Percentiles rank a stretch among this genome's conserved stretches.
Conservation (phyloP, 177 flowering plant genomes). For the Vitis hybrid region DNA sequence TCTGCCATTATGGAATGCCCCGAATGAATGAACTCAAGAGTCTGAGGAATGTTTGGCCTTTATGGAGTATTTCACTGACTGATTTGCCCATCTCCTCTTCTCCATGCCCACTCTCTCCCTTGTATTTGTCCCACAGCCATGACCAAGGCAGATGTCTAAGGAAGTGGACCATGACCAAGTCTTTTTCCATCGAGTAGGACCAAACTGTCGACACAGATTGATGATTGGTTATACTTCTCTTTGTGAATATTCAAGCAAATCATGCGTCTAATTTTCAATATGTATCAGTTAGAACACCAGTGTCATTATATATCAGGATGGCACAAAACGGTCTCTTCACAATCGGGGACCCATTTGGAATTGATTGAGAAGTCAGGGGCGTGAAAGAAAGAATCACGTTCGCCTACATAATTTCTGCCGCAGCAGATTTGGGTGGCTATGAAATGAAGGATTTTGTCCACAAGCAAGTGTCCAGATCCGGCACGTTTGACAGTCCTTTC, state of each 20-base stretch:
- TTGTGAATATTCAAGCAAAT: no score
- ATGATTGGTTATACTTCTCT: no score
- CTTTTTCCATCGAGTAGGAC: no score
- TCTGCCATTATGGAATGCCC: slow-evolving; percentile 35
- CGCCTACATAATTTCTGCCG: slow-evolving; percentile 11
- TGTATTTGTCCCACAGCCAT: no score
- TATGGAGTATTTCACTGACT: slow-evolving; percentile 4
- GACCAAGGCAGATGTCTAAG: no score
- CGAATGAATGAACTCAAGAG: not conserved
- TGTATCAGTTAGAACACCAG: not conserved
- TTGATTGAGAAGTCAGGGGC: not conserved
- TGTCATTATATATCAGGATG: not conserved
- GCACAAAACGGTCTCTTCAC: not conserved
- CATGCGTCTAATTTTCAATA: no score
- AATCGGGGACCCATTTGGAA: not conserved
- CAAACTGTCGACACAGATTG: no score
- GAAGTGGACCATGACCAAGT: no score
- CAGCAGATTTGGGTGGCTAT: slow-evolving; percentile 23
- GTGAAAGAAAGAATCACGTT: slow-evolving; percentile 3
- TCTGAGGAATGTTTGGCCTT: slow-evolving; percentile 8
- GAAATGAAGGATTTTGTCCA: slow-evolving; percentile 35
- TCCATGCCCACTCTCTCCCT: slow-evolving; percentile 4
- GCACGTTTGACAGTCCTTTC: slow-evolving; percentile 11
- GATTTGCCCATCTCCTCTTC: not conserved
- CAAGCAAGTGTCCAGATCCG: slow-evolving; percentile 28